Evolutionary conservation across 805 yeast species (phyloP).

Genomic region (Yamadazyma takamatsuzukensis): DNA sequence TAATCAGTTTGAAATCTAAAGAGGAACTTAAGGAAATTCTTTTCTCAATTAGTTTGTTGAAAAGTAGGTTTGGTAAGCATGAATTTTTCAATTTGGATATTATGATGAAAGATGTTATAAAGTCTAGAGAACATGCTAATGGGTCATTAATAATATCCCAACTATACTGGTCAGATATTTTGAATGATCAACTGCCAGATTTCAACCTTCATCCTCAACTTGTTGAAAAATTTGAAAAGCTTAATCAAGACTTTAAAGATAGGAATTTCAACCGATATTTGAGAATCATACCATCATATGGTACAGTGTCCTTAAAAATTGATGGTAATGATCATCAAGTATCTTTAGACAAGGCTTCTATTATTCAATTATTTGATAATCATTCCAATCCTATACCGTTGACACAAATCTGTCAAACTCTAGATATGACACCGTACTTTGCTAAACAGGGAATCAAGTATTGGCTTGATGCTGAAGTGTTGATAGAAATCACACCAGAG

Average conservation of each 20-base stretch:
- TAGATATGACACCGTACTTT: constrained; percentile 41
- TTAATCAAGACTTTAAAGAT: constrained; percentile 38
- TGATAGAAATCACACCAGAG: constrained; percentile 35
- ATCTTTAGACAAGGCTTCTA: constrained; percentile 66
- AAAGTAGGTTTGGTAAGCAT: constrained; percentile 60
- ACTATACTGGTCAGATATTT: constrained; percentile 60
- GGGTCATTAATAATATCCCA: constrained; percentile 58
- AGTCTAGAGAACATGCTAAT: constrained; percentile 41
- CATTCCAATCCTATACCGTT: constrained; percentile 28
- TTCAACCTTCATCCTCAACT: constrained; percentile 50
- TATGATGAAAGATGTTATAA: constrained; percentile 72
- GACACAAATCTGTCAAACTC: constrained; percentile 25
- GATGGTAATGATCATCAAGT: constrained; percentile 40
- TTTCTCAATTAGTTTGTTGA: constrained; percentile 49
- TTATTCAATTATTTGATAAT: constrained; percentile 48
- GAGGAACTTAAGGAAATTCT: constrained; percentile 25
- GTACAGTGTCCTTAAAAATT: constrained; percentile 59
- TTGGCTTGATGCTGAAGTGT: constrained; percentile 63
- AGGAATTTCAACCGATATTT: constrained; percentile 58
- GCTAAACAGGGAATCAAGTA: constrained; percentile 42
- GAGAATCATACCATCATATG: constrained; percentile 53
- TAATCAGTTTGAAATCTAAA: constrained; percentile 44
- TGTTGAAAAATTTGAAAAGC: constrained; percentile 38
- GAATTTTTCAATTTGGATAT: constrained; percentile 72
- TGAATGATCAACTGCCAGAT: constrained; percentile 22